Evolutionary conservation across 2,329 filamentous ascomycete species (phyloP).

Genomic region (Mariannaea elegans): DNA sequence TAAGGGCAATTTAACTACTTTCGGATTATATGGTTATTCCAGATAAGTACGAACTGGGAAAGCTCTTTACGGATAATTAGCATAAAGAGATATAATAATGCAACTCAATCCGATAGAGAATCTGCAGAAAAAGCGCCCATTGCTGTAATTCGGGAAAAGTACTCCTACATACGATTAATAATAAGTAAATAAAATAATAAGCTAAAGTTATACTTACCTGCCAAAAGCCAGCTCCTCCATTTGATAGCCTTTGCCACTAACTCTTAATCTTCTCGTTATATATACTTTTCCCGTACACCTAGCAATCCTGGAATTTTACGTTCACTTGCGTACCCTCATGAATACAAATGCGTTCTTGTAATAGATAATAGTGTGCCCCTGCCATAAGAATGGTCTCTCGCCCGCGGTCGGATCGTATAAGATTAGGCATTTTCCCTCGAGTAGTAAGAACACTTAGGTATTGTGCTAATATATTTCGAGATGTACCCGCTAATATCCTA

Average conservation of each 20-base stretch:
- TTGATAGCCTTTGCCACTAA: background rate
- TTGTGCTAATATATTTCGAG: background rate
- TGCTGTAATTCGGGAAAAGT: background rate
- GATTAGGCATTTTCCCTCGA: background rate
- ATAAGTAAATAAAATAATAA: background rate
- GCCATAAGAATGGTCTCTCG: background rate
- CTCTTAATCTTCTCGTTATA: background rate
- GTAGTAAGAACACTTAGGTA: background rate
- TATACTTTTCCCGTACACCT: background rate
- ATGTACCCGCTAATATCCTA: background rate
- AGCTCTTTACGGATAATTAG: background rate
- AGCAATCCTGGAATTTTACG: background rate
- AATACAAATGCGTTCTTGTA: background rate
- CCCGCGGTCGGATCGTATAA: background rate
- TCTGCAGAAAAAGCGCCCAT: background rate
- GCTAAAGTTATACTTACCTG: background rate
- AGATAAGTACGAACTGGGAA: background rate
- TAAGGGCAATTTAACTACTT: background rate
- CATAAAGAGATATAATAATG: background rate
- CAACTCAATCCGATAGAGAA: background rate
- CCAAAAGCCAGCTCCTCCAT: background rate
- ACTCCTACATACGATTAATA: background rate
- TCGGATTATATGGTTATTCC: background rate
- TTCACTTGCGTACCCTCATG: background rate
- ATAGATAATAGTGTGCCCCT: background rate